Conservation (phyloP, 176 grass and related monocot species). For the Aechmea fasciata region DNA sequence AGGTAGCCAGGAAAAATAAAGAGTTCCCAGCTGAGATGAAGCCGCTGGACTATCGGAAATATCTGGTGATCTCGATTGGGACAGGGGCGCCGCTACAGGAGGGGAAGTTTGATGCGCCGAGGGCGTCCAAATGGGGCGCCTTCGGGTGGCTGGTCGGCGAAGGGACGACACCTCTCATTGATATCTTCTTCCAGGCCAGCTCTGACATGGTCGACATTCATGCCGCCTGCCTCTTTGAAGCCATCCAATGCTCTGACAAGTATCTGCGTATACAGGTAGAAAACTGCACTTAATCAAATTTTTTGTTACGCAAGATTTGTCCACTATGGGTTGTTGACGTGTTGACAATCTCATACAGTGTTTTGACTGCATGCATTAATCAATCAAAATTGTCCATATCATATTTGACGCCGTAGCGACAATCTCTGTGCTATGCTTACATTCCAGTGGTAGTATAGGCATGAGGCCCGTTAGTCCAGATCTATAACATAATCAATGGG, state of each 20-base stretch:
- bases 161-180: not conserved
- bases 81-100: not conserved
- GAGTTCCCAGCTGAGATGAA: not conserved
- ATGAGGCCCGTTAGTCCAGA: too few species aligned
- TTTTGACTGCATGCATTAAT: too few species aligned
- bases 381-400: too few species aligned
- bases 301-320: too few species aligned
- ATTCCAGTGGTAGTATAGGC: too few species aligned
- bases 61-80: not conserved
- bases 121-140: slow-evolving; percentile 4
- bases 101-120: not conserved
- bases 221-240: not conserved
- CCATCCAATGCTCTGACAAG: not conserved
- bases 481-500: too few species aligned
- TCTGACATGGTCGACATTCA: slow-evolving; percentile 12
- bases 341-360: too few species aligned
- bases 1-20: not conserved
- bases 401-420: too few species aligned
- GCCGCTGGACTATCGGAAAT: not conserved
- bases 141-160: not conserved
- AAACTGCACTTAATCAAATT: too few species aligned
- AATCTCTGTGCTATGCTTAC: too few species aligned
- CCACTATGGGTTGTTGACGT: too few species aligned
- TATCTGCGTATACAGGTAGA: slow-evolving; percentile 3
- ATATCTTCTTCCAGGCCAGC: slow-evolving; percentile 9